Base-by-base conservation (phyloP, 306 rosid species). In the Dalbergia cochinchinensis region DNA sequence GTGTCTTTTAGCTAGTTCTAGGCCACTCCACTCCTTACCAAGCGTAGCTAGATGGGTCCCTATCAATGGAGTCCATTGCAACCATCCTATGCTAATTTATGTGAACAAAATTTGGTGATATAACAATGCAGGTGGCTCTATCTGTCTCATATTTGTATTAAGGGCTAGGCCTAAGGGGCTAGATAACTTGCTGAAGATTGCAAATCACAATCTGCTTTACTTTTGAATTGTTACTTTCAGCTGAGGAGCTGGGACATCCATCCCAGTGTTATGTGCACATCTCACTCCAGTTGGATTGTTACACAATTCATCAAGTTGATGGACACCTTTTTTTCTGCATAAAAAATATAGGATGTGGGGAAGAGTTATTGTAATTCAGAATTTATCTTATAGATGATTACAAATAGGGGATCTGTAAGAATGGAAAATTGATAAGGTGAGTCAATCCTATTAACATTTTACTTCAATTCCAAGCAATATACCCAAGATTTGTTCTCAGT, bases 161-260 rank as follows among this genome's bases (percentile, higher is more conserved):
- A 12, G 10, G 15, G 47, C 9, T 11, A 47, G 53, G 53, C 53
- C 53, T 47, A 47, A 37, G 63, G 7, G 44, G 33, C 39, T 53
- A 70, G 14, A 42, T 16, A 65, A 60, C 45, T 69, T 65, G 77
- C 55, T 73, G 59, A 61, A 42, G 65, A 74, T 83, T 11, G 31
- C 33, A 41, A 53, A 84, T 86, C 84, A 47, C 84, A 44, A 61
- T 61, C 75, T 62, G 4, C 41, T 63, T 35, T 75, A 60, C 66
- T 78, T 72, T 55, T 82, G 86, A 75, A 54, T 66, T 76, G 86
- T 84, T 71, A 62, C 66, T 82, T 78, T 87, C 90, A 84, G 12
- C n/a, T 63, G 44, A 47, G 58, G 44, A 71, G 44, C 78, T 86
- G 87, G 80, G 83, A 64, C 86, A 80, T 57, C 74, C 78, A 48